These are phyloP conservation scores for Agaricus subrufescens DNA, from an alignment of 768 basidiomycete species.

Conservation along the genomic window DNA sequence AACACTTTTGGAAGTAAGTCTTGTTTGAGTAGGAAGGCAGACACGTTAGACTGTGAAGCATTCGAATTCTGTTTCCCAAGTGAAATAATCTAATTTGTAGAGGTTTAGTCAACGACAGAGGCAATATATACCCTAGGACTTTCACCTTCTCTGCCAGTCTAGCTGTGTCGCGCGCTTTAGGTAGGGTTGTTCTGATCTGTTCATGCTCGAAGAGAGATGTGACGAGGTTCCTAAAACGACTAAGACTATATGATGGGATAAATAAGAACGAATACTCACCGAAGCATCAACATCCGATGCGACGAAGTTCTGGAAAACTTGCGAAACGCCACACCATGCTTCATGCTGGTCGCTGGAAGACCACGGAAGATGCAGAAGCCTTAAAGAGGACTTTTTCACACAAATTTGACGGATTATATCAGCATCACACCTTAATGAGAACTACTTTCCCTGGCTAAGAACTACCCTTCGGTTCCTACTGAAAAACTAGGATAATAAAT, in stretches of 20 bases:
- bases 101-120: not conserved
- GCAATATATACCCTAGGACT: not conserved
- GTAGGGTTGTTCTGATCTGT: conserved; percentile 91
- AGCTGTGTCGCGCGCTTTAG: conserved; percentile 91
- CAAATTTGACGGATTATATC: conserved; percentile 8
- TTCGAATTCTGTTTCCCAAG: conserved; percentile 83
- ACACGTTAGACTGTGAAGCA: conserved; percentile 65
- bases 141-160: conserved; percentile 87
- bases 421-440: not conserved
- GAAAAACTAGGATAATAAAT: not conserved
- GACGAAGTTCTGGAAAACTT: conserved; percentile 90
- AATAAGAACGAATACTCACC: conserved; percentile 43
- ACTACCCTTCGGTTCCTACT: not conserved
- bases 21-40: conserved; percentile 74
- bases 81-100: conserved; percentile 68
- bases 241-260: not conserved
- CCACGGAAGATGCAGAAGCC: not conserved
- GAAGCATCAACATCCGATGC: conserved; percentile 89
- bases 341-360: conserved; percentile 46
- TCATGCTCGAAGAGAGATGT: conserved; percentile 93
- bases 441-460: no score
- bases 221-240: conserved; percentile 73
- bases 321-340: conserved; percentile 90
- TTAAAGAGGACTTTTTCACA: not conserved
- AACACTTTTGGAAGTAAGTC: conserved; percentile 80